phyloP scores from a whole-genome alignment of 148 eudicot genomes.

The Rhododendron ferrugineum region DNA sequence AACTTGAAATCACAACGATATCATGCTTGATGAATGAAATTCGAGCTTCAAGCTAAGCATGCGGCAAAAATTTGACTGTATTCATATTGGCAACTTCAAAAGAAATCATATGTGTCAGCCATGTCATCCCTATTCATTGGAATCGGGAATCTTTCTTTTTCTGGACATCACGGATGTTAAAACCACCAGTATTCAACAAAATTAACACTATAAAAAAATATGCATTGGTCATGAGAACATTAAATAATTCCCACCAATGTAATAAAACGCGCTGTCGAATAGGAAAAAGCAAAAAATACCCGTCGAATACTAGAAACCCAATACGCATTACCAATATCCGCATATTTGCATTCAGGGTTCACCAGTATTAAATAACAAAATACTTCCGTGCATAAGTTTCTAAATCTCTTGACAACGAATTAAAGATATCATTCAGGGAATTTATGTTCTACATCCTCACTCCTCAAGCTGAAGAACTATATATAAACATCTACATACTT shows the following conservation, averaged over 20 bases:
- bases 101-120: neutral
- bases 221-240: neutral
- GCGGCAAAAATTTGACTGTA: neutral
- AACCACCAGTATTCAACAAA: neutral
- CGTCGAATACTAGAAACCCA: slow-evolving; percentile 31
- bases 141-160: neutral
- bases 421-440: neutral
- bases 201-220: neutral
- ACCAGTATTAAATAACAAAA: slow-evolving; percentile 12
- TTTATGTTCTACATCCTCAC: slow-evolving; percentile 27
- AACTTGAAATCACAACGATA: neutral
- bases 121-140: neutral
- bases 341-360: slow-evolving; percentile 31
- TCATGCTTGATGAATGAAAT: neutral
- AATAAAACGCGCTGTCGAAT: neutral
- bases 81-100: neutral
- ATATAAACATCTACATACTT: neutral
- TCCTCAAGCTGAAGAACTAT: slow-evolving; percentile 27
- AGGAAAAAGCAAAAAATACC: slow-evolving; percentile 22
- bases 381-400: neutral
- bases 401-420: neutral
- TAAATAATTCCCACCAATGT: neutral
- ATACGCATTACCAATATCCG: slow-evolving; percentile 20
- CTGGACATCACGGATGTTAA: neutral
- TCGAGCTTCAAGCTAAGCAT: neutral